Conservation (phyloP, 768 basidiomycete genomes). For the Hysterangium stoloniferum region DNA sequence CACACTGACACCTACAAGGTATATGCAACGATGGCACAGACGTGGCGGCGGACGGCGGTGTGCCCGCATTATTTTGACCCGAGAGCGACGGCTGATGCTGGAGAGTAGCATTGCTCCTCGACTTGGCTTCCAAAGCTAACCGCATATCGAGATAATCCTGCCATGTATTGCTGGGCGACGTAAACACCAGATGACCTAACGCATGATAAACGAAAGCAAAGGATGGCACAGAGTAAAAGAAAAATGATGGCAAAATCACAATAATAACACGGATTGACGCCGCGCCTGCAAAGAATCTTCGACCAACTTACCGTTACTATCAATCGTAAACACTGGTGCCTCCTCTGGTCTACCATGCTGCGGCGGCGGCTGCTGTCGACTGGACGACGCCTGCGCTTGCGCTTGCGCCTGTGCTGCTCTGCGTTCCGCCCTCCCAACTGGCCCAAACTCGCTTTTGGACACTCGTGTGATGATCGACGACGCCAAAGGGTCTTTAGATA, state of each 20-base stretch:
- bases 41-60: too few species aligned
- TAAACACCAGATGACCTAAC: slow-evolving; percentile 2
- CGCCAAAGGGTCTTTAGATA: slow-evolving; percentile 30
- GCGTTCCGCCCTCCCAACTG: slow-evolving; percentile 3
- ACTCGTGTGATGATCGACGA: slow-evolving; percentile 30
- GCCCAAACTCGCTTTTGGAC: slow-evolving; percentile 27
- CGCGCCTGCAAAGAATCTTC: neutral
- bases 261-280: neutral
- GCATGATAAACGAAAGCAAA: neutral
- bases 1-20: too few species aligned
- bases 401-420: neutral
- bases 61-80: too few species aligned
- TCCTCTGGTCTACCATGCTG: neutral
- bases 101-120: too few species aligned
- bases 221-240: neutral
- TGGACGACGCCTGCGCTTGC: neutral
- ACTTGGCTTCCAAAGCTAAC: neutral
- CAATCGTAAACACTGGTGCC: neutral
- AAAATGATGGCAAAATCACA: neutral
- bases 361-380: neutral
- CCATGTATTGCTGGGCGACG: slow-evolving; percentile 1
- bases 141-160: slow-evolving; percentile 2
- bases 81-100: too few species aligned
- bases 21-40: too few species aligned
- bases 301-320: neutral